Conservation (phyloP, 1,139 yeast genomes). For the Hansenula lynferdii region DNA sequence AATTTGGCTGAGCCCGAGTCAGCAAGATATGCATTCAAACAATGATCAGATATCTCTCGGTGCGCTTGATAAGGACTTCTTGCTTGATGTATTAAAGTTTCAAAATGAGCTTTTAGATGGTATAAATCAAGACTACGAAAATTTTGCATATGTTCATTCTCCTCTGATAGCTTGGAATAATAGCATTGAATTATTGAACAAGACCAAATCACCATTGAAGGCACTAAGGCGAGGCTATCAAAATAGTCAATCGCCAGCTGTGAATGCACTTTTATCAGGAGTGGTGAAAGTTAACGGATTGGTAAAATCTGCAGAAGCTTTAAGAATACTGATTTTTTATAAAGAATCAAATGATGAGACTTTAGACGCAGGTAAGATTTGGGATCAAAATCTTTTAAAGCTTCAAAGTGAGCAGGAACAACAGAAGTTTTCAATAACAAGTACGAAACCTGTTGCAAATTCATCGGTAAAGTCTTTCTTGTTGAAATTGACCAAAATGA, state of each 20-base stretch:
- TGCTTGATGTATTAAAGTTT: slow-evolving; percentile 26
- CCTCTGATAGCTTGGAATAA: slow-evolving; percentile 35
- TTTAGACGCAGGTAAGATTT: slow-evolving; percentile 16
- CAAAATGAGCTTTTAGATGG: slow-evolving; percentile 27
- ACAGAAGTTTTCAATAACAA: neutral
- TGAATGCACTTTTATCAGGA: slow-evolving; percentile 33
- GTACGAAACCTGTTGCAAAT: slow-evolving; percentile 9
- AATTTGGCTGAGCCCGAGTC: slow-evolving; percentile 19
- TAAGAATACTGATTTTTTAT: slow-evolving; percentile 34
- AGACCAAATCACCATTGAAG: slow-evolving; percentile 28
- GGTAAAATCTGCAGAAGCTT: slow-evolving; percentile 38
- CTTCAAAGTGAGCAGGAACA: slow-evolving; percentile 2
- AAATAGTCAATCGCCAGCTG: slow-evolving; percentile 1
- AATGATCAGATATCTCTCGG: slow-evolving; percentile 8
- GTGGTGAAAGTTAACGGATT: slow-evolving; percentile 45
- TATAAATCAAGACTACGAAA: slow-evolving; percentile 5
- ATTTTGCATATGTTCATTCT: slow-evolving; percentile 26
- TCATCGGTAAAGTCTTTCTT: slow-evolving; percentile 8
- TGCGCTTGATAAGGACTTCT: slow-evolving; percentile 29
- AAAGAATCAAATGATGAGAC: slow-evolving; percentile 7
- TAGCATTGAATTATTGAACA: slow-evolving; percentile 19
- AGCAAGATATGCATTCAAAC: slow-evolving; percentile 8
- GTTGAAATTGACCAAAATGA: slow-evolving; percentile 16
- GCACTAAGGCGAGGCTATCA: slow-evolving; percentile 28
- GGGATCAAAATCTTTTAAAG: slow-evolving; percentile 26